These are phyloP conservation scores for Casuarina glauca DNA, from an alignment of 306 rosid genomes.

Conservation along the genomic window DNA sequence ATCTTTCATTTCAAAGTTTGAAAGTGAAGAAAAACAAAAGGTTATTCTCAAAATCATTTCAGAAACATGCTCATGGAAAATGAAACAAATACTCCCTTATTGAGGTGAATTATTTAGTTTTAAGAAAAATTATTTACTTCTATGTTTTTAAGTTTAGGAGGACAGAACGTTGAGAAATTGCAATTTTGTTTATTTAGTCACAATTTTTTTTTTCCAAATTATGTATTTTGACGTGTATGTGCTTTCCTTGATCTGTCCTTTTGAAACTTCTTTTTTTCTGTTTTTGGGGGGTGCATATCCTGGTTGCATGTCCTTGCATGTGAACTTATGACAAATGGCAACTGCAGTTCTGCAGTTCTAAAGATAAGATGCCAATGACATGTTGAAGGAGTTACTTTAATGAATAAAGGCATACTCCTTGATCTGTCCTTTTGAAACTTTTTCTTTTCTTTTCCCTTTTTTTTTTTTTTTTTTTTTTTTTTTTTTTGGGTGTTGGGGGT, in stretches of 20 bases:
- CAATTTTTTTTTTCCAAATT: neutral
- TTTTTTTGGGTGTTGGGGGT: too few relatives aligned
- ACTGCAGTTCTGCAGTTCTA: conserved; percentile 16
- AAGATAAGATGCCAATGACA: conserved; percentile 32
- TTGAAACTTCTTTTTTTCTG: too few relatives aligned
- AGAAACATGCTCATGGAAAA: neutral
- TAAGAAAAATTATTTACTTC: neutral
- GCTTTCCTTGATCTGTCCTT: neutral
- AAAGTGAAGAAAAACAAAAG: too few relatives aligned
- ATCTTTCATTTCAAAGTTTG: too few relatives aligned
- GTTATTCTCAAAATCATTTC: too few relatives aligned
- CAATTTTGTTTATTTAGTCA: neutral
- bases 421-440: too few relatives aligned
- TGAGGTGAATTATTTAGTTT: neutral
- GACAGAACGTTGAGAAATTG: neutral
- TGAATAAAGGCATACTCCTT: conserved; percentile 63
- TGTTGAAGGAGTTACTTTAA: conserved; percentile 68
- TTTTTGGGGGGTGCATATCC: neutral
- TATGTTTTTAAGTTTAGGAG: neutral
- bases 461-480: too few relatives aligned
- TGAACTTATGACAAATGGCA: conserved; percentile 14
- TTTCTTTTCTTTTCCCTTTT: too few relatives aligned
- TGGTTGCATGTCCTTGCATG: conserved; percentile 5
- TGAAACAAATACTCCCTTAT: neutral
- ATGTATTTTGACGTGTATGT: neutral